Conservation (phyloP, 2,329 filamentous ascomycete species). For the Dactylellina haptotyla region DNA sequence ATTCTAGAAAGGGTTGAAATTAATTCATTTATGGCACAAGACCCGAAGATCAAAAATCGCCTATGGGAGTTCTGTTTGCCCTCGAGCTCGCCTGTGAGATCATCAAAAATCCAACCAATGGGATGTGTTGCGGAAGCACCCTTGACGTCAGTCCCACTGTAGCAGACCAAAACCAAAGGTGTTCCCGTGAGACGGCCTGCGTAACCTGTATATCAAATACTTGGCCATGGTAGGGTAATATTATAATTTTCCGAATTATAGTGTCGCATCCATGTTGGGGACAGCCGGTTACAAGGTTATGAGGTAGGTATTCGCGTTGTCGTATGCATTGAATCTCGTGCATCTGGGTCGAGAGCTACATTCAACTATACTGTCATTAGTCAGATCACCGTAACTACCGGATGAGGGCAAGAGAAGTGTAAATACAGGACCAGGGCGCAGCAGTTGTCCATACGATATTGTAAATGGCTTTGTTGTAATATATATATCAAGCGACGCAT, state of each 20-base stretch:
- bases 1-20: neutral
- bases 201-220: neutral
- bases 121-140: constrained; percentile 28
- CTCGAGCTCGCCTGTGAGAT: neutral
- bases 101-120: neutral
- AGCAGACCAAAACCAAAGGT: neutral
- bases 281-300: no score
- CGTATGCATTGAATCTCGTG: no score
- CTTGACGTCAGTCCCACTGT: constrained; percentile 23
- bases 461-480: no score
- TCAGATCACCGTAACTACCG: no score
- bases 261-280: no score
- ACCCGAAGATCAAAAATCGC: constrained; percentile 10
- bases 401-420: no score
- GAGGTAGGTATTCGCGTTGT: no score
- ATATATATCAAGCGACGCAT: neutral
- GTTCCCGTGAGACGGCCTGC: neutral
- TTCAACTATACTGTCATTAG: no score
- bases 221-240: neutral
- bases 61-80: neutral
- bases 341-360: no score
- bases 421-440: no score
- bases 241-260: no score
- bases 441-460: no score
- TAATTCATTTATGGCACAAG: constrained; percentile 9